Evolutionary conservation across 2,329 filamentous ascomycete genomes (phyloP).

Genomic region (Venturia effusa): DNA sequence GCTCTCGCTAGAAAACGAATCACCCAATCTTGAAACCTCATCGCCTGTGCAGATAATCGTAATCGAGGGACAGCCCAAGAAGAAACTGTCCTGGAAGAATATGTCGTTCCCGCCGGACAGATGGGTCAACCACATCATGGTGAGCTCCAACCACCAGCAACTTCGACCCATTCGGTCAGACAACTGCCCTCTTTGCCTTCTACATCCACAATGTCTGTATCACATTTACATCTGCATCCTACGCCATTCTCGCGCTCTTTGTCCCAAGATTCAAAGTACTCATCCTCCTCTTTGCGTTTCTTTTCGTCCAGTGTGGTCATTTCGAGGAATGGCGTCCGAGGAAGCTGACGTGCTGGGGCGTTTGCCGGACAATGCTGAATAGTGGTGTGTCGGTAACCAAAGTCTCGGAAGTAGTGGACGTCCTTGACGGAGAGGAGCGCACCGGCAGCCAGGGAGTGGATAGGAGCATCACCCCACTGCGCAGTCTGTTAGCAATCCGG

Average conservation of each 20-base stretch:
- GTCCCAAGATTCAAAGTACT: constrained; percentile 89
- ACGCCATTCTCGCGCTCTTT: constrained; percentile 88
- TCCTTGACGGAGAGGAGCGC: constrained; percentile 70
- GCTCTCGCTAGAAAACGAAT: not conserved
- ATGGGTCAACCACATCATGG: constrained; percentile 26
- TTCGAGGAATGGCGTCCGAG: constrained; percentile 70
- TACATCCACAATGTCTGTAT: constrained; percentile 94
- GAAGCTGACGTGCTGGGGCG: constrained; percentile 76
- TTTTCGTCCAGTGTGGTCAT: constrained; percentile 71
- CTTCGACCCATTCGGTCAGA: constrained; percentile 91
- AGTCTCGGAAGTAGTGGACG: constrained; percentile 98
- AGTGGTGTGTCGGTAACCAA: constrained; percentile 95
- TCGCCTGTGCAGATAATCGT: not conserved
- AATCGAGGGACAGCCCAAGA: not conserved
- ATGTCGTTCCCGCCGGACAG: not conserved
- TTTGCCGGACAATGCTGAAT: constrained; percentile 98
- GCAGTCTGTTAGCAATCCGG: constrained; percentile 26
- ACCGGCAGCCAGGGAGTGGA: constrained; percentile 92
- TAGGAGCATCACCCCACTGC: constrained; percentile 96
- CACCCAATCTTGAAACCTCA: not conserved
- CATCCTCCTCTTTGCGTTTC: constrained; percentile 80
- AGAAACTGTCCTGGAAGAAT: not conserved
- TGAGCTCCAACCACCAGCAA: constrained; percentile 83
- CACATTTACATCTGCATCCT: constrained; percentile 90
- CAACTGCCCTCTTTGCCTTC: constrained; percentile 97